Conservation (phyloP, 1,139 yeast genomes). For the Yamadazyma friedrichii region DNA sequence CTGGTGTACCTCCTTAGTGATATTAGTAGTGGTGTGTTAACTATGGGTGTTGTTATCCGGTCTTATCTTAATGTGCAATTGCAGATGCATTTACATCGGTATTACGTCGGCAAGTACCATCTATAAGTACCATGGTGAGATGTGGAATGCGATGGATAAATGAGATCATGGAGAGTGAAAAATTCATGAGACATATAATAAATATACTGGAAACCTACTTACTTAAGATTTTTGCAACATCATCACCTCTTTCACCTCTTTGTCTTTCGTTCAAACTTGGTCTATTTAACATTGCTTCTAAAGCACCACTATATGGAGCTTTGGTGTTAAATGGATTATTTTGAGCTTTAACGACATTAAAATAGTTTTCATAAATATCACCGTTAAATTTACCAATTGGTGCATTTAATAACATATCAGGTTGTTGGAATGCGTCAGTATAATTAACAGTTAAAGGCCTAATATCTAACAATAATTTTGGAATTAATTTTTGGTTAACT, state of each 20-base stretch:
- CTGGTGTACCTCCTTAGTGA: too few relatives aligned
- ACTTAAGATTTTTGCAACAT: conserved; percentile 36
- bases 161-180: too few relatives aligned
- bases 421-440: conserved; percentile 86
- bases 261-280: conserved; percentile 47
- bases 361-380: conserved; percentile 80
- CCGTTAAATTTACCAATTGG: conserved; percentile 86
- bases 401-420: conserved; percentile 83
- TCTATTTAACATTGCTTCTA: conserved; percentile 56
- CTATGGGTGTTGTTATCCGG: too few relatives aligned
- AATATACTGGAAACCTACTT: too few relatives aligned
- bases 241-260: conserved; percentile 44
- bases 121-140: too few relatives aligned
- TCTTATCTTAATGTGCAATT: too few relatives aligned
- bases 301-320: conserved; percentile 57
- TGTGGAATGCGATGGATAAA: too few relatives aligned
- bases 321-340: conserved; percentile 56
- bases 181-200: too few relatives aligned
- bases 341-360: conserved; percentile 46
- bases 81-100: too few relatives aligned
- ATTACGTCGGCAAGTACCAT: too few relatives aligned
- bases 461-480: conserved; percentile 44
- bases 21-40: too few relatives aligned
- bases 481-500: conserved; percentile 44
- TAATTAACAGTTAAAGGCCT: conserved; percentile 77